Evolutionary conservation across 1,139 yeast species (phyloP), one percentile per base, ranked within the genome.

Genomic region (Diutina mesorugosa): DNA sequence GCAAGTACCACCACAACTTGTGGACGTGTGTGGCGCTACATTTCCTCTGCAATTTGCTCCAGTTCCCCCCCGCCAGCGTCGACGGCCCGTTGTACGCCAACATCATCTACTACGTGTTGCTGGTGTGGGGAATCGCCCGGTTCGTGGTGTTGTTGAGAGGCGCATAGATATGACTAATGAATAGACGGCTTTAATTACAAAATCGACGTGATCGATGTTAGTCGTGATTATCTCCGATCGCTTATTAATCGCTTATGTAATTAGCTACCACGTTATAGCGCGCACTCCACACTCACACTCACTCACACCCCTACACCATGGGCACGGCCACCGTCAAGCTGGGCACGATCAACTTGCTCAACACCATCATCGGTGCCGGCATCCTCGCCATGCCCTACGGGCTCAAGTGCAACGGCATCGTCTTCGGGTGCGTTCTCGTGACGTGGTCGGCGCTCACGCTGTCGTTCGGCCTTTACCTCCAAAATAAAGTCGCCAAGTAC

Each of bases 41-140:
- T 66, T 64, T 78, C 1, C 76, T 86, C 57, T 91, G 98, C 69
- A 93, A 93, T 67, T 69, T 79, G 58, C 74, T 87, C 71, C 96
- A 97, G 0, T 79, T 91, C 55, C 99, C 98, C 0, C 47, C 47
- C 14, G 30, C 28, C 9, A 45, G 53, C 9, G 32, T 50, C 28
- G 53, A 50, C 18, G 53, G 53, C 29, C 53, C 53, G 21, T 50
- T 50, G 45, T 50, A 50, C 35, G 53, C 53, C 16, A 50, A 50
- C 21, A 32, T 50, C n/a, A 32, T 50, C 9, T 50, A 50, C 21
- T 50, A 50, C 32, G 45, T 50, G 28, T 32, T 50, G 45, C 32
- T 45, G 8, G 53, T 50, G 28, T 50, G 16, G 30, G 53, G 53
- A 7, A 6, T 50, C 2, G 53, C 32, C 3, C 53, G 53, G 53